A percentile compares a stretch with the other conserved stretches of the same genome.
Conservation (phyloP, 2,329 filamentous ascomycete genomes). For the Cordyceps tenuipes region DNA sequence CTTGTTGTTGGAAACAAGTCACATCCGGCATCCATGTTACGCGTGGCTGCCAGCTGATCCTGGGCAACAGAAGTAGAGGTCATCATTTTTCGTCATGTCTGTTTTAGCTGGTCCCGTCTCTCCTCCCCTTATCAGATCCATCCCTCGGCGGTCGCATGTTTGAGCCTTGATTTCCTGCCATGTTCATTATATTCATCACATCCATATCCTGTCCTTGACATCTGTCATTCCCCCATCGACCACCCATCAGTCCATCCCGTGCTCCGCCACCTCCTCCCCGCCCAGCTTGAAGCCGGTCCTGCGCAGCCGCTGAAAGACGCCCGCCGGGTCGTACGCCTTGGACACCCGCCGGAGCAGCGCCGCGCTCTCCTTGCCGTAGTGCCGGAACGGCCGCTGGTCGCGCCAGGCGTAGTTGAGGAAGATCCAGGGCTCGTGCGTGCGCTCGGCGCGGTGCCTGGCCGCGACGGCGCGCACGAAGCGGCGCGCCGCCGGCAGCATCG, state of each 20-base stretch:
- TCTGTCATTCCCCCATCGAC: too few species aligned
- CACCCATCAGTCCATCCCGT: too few species aligned
- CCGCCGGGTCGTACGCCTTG: slow-evolving; percentile 25
- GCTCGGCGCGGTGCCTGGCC: slow-evolving; percentile 20
- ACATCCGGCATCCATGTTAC: neutral
- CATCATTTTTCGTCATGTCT: neutral
- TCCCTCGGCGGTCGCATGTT: too few species aligned
- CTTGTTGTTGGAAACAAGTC: too few species aligned
- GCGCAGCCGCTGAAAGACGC: slow-evolving; percentile 26
- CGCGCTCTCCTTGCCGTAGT: slow-evolving; percentile 30
- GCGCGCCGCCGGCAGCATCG: slow-evolving; percentile 23
- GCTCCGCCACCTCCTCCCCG: too few species aligned
- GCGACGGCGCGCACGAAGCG: slow-evolving; percentile 20
- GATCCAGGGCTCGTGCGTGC: slow-evolving; percentile 25
- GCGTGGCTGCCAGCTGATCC: neutral
- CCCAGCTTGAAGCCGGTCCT: slow-evolving; percentile 24
- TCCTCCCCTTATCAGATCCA: too few species aligned
- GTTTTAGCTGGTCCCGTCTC: too few species aligned
- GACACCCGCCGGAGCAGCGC: slow-evolving; percentile 22
- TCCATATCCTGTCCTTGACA: too few species aligned
- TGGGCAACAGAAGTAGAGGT: neutral
- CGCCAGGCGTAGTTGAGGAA: slow-evolving; percentile 37
- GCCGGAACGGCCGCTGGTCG: slow-evolving; percentile 28
- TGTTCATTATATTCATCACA: too few species aligned
- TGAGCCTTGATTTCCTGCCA: too few species aligned